These are phyloP conservation scores for Colletotrichum cuscutae DNA, from an alignment of 2,329 filamentous ascomycete species.

Conservation along the genomic window DNA sequence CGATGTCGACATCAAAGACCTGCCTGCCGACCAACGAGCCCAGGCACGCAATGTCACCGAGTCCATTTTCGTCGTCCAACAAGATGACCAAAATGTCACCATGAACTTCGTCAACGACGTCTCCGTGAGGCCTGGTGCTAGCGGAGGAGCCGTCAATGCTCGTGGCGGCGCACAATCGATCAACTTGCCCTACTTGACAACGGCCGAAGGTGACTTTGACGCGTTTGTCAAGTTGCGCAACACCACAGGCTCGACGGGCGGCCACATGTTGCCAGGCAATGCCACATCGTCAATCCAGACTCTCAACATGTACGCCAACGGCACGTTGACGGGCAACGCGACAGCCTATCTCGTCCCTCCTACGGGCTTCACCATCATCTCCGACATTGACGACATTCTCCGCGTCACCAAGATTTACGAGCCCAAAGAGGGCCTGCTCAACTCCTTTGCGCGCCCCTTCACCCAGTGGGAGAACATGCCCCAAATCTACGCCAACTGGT, in stretches of 20 bases:
- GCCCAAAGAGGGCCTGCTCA: constrained; percentile 78
- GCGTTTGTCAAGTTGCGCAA: constrained; percentile 73
- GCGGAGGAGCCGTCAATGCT: constrained; percentile 62
- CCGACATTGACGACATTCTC: constrained; percentile 83
- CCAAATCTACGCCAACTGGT: constrained; percentile 81
- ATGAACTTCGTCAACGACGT: constrained; percentile 65
- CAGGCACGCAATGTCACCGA: constrained; percentile 80
- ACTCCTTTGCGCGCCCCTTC: constrained; percentile 79
- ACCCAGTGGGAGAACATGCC: constrained; percentile 84
- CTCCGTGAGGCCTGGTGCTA: constrained; percentile 61
- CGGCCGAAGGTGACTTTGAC: constrained; percentile 77
- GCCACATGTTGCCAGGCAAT: constrained; percentile 70
- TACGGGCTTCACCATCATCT: constrained; percentile 76
- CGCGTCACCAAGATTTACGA: constrained; percentile 85
- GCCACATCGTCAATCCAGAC: constrained; percentile 72
- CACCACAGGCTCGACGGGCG: constrained; percentile 59
- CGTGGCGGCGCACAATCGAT: constrained; percentile 71
- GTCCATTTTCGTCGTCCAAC: constrained; percentile 80
- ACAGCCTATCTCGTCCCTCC: constrained; percentile 81
- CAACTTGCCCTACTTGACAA: constrained; percentile 73
- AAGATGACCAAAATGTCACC: constrained; percentile 70
- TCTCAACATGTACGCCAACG: constrained; percentile 74
- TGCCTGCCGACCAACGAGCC: constrained; percentile 67
- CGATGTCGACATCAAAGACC: constrained; percentile 67
- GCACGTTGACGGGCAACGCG: constrained; percentile 74